These are phyloP conservation scores for Clonostachys rhizophaga DNA, from an alignment of 2,329 filamentous ascomycete species.

Conservation along the genomic window DNA sequence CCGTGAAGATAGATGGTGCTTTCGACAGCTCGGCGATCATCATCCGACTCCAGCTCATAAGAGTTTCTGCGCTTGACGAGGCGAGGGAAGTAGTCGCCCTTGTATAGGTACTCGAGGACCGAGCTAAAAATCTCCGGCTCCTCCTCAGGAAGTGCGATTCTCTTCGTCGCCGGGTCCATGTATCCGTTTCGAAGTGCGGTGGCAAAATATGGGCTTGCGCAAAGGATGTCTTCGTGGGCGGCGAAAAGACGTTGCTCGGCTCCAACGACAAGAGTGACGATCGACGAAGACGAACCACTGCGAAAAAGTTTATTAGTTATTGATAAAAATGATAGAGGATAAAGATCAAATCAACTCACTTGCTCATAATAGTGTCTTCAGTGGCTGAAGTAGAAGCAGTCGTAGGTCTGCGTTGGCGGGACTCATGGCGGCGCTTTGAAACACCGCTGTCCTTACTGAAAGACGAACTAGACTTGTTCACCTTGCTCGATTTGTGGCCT, in stretches of 20 bases:
- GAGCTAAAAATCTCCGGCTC: slow-evolving; percentile 88
- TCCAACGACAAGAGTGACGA: slow-evolving; percentile 79
- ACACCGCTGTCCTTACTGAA: slow-evolving; percentile 51
- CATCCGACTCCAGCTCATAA: slow-evolving; percentile 73
- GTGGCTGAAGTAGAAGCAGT: slow-evolving; percentile 34
- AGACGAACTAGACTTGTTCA: slow-evolving; percentile 44
- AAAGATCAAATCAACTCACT: slow-evolving; percentile 25
- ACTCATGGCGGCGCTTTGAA: slow-evolving; percentile 49
- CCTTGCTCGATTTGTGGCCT: slow-evolving; percentile 41
- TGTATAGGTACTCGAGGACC: slow-evolving; percentile 87
- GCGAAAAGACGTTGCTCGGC: slow-evolving; percentile 82
- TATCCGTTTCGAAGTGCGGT: slow-evolving; percentile 26
- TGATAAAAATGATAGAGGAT: background rate
- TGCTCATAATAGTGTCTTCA: slow-evolving; percentile 33
- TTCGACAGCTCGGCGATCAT: slow-evolving; percentile 41
- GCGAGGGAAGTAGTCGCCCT: slow-evolving; percentile 87
- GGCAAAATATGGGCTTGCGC: slow-evolving; percentile 71
- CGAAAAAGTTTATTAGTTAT: background rate
- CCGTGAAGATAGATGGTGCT: slow-evolving; percentile 66
- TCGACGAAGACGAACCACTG: slow-evolving; percentile 44
- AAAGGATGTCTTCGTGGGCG: slow-evolving; percentile 82
- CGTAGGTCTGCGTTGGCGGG: slow-evolving; percentile 39
- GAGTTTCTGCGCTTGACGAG: slow-evolving; percentile 72
- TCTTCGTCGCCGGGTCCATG: slow-evolving; percentile 44
- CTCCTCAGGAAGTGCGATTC: slow-evolving; percentile 77